Conservation (phyloP, 805 yeast species). For the Debaryomyces tyrocola region DNA sequence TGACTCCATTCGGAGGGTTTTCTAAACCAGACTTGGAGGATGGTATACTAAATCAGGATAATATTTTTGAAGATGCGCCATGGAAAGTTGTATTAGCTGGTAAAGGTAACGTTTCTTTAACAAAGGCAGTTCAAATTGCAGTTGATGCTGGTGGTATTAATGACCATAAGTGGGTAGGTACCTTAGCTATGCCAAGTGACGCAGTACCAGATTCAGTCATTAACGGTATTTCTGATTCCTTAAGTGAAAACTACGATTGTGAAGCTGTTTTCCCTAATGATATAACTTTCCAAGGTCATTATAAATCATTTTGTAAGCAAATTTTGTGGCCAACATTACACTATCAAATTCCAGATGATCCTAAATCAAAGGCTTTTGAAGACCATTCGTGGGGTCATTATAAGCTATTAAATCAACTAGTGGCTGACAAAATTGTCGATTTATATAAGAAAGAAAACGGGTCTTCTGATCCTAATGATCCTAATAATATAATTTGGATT, state of each 20-base stretch:
- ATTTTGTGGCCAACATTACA: conserved; percentile 94
- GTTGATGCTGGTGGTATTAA: conserved; percentile 33
- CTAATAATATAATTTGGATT: conserved; percentile 78
- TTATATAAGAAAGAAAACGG: conserved; percentile 52
- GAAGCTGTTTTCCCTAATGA: conserved; percentile 75
- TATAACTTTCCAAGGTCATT: conserved; percentile 83
- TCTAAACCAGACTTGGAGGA: conserved; percentile 58
- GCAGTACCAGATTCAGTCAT: conserved; percentile 61
- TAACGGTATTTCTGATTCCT: conserved; percentile 48
- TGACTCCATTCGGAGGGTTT: conserved; percentile 73
- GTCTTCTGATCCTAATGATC: conserved; percentile 45
- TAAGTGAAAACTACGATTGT: conserved; percentile 52
- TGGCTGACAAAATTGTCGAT: conserved; percentile 74
- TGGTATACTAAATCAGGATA: conserved; percentile 41
- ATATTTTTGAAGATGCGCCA: conserved; percentile 57
- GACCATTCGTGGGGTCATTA: conserved; percentile 93
- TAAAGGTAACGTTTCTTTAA: conserved; percentile 85
- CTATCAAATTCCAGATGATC: conserved; percentile 94
- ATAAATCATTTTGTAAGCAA: conserved; percentile 88
- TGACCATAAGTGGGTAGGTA: conserved; percentile 75
- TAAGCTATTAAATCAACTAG: conserved; percentile 66
- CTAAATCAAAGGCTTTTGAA: conserved; percentile 90
- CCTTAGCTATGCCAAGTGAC: conserved; percentile 89
- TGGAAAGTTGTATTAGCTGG: conserved; percentile 71
- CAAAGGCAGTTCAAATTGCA: conserved; percentile 76